Percentiles rank a stretch among this genome's conserved stretches.
Conservation (phyloP, 2,329 filamentous ascomycete genomes). For the Exophiala viscosa region DNA sequence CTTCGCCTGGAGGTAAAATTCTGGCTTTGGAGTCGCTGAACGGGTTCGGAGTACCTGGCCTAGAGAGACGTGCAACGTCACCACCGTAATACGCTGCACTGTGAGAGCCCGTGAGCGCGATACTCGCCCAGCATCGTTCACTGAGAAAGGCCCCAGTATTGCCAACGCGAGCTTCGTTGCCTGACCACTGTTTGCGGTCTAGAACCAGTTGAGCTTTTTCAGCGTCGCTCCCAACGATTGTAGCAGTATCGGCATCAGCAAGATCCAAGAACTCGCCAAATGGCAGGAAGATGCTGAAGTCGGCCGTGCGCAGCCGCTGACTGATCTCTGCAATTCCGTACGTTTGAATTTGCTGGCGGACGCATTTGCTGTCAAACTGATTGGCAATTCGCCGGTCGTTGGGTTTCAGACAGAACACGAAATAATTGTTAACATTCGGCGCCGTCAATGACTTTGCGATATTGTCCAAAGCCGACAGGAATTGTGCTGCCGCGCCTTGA, state of each 20-base stretch:
- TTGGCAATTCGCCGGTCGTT: slow-evolving; percentile 97
- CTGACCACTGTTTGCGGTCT: slow-evolving; percentile 87
- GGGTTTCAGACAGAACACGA: slow-evolving; percentile 94
- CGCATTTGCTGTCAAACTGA: slow-evolving; percentile 98
- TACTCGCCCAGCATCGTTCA: slow-evolving; percentile 90
- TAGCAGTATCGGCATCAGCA: slow-evolving; percentile 69
- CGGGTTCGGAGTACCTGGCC: slow-evolving; percentile 52
- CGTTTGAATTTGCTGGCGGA: slow-evolving; percentile 88
- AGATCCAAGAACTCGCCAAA: slow-evolving; percentile 94
- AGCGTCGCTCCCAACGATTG: slow-evolving; percentile 84
- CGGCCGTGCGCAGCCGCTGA: slow-evolving; percentile 83
- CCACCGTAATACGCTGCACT: slow-evolving; percentile 52
- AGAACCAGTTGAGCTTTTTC: slow-evolving; percentile 91
- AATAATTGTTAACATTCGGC: slow-evolving; percentile 85
- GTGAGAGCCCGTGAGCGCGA: slow-evolving; percentile 62
- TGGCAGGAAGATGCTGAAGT: slow-evolving; percentile 92
- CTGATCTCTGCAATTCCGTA: slow-evolving; percentile 97
- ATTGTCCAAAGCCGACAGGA: slow-evolving; percentile 81
- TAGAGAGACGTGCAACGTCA: slow-evolving; percentile 59
- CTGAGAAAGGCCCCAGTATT: slow-evolving; percentile 93
- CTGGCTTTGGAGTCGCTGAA: slow-evolving; percentile 53
- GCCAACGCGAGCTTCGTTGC: slow-evolving; percentile 84
- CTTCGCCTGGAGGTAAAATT: slow-evolving; percentile 47
- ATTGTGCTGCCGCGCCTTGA: slow-evolving; percentile 89
- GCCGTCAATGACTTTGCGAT: slow-evolving; percentile 82